Conservation (phyloP, 192 early-diverging fungal species). For the Rhizophlyctis rosea region DNA sequence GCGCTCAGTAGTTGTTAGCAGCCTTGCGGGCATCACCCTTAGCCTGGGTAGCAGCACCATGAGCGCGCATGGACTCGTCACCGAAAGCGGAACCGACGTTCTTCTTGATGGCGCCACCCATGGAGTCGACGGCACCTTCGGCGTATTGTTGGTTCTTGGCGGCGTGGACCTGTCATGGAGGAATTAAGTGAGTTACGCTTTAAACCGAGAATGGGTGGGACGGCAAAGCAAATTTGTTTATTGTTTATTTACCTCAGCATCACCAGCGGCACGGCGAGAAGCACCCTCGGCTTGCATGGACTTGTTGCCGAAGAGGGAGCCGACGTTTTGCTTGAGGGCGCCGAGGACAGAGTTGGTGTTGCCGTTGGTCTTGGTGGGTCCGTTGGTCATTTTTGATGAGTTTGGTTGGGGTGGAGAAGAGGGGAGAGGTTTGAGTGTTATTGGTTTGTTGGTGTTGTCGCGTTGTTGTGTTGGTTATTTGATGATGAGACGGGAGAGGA, state of each 20-base stretch:
- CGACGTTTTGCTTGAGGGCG: conserved; percentile 27
- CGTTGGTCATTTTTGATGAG: conserved; percentile 10
- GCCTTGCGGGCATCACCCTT: conserved; percentile 19
- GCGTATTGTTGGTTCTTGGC: conserved; percentile 7
- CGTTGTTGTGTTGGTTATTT: neutral
- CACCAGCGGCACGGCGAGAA: conserved; percentile 15
- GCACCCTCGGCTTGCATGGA: conserved; percentile 21
- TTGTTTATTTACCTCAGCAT: conserved; percentile 17
- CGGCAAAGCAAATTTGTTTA: neutral
- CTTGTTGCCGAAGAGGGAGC: conserved; percentile 18
- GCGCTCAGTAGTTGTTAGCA: no score
- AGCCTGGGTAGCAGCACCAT: conserved; percentile 27
- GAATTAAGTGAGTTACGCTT: neutral
- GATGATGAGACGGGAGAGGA: conserved; percentile 16
- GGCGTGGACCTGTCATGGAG: conserved; percentile 1
- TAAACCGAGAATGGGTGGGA: neutral
- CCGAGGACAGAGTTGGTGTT: conserved; percentile 16
- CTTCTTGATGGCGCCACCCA: conserved; percentile 31
- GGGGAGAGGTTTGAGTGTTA: neutral
- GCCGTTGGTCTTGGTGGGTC: conserved; percentile 3
- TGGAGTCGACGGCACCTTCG: conserved; percentile 5
- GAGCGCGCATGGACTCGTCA: conserved; percentile 33
- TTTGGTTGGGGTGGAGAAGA: neutral
- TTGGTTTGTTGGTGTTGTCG: neutral
- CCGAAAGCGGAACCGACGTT: conserved; percentile 30